A percentile compares a stretch with the other conserved stretches of the same genome.
phyloP scores from a whole-genome alignment of 257 asterid genomes.

The Nicotiana benthamiana region DNA sequence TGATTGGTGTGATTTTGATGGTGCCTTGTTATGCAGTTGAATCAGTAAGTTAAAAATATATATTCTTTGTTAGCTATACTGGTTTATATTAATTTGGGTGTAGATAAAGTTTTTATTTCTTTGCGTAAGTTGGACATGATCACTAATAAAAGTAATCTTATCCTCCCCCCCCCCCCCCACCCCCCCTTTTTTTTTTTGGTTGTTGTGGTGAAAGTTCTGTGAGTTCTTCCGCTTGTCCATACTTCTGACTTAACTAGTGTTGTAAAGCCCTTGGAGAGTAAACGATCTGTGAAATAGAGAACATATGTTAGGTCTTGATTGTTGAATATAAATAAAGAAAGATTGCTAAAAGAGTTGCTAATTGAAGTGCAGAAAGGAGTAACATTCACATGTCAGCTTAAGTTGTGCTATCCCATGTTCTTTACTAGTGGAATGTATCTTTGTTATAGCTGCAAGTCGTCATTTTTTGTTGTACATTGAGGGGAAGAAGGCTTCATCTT shows the following conservation, averaged over 20 bases:
- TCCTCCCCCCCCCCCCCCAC: too few species aligned
- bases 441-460: background rate
- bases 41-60: constrained; percentile 44
- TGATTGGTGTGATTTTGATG: constrained; percentile 89
- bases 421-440: background rate
- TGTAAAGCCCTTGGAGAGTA: background rate
- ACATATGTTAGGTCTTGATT: background rate
- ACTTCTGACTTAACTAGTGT: background rate
- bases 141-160: background rate
- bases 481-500: background rate
- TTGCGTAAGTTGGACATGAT: background rate
- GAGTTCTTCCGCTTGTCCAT: background rate
- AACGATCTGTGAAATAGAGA: background rate
- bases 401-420: background rate
- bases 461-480: background rate
- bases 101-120: background rate
- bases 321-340: background rate
- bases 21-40: constrained; percentile 93
- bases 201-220: background rate
- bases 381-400: background rate
- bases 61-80: background rate
- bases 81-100: background rate
- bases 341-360: background rate
- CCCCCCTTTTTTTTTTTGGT: too few species aligned
- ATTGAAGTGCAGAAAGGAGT: background rate